A percentile compares a stretch with the other conserved stretches of the same genome.
Evolutionary conservation across 495 filamentous ascomycete species (phyloP).

Genomic region (Tirmania nivea): DNA sequence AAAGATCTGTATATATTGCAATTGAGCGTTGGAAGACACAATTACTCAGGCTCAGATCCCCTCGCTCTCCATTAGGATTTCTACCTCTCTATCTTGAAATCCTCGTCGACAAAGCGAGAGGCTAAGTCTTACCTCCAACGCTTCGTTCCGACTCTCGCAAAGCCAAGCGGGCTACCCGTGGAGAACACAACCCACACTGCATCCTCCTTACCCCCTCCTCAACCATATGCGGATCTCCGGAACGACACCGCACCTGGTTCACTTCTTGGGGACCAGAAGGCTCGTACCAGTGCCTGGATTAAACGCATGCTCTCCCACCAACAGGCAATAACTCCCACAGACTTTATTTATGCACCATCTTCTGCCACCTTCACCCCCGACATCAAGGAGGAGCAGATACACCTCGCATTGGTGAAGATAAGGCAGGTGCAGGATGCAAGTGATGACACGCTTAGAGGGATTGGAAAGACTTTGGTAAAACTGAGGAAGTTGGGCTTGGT

Average conservation of each 20-base stretch:
- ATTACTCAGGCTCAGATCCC: no score
- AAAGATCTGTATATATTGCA: no score
- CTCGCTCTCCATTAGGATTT: constrained; percentile 36
- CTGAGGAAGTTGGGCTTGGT: constrained; percentile 59
- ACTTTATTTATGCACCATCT: neutral
- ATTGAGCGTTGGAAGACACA: no score
- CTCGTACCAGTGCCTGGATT: constrained; percentile 7
- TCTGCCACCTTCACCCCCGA: constrained; percentile 6
- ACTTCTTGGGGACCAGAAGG: constrained; percentile 7
- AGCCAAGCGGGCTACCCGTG: constrained; percentile 9
- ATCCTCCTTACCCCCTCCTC: neutral
- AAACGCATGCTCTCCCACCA: constrained; percentile 1
- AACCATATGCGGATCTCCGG: constrained; percentile 2
- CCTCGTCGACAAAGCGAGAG: constrained; percentile 74
- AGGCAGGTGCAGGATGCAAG: constrained; percentile 46
- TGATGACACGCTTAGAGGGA: constrained; percentile 44
- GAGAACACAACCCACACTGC: neutral
- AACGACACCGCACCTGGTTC: constrained; percentile 1
- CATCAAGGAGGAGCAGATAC: constrained; percentile 31
- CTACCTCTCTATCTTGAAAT: constrained; percentile 57
- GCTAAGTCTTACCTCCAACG: constrained; percentile 70
- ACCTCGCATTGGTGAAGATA: constrained; percentile 74
- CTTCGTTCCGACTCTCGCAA: no score
- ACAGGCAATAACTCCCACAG: neutral
- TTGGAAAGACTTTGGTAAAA: constrained; percentile 66